Evolutionary conservation across 2,329 filamentous ascomycete species (phyloP), one percentile per base, ranked within the genome.

Genomic region (Arthroderma uncinatum): DNA sequence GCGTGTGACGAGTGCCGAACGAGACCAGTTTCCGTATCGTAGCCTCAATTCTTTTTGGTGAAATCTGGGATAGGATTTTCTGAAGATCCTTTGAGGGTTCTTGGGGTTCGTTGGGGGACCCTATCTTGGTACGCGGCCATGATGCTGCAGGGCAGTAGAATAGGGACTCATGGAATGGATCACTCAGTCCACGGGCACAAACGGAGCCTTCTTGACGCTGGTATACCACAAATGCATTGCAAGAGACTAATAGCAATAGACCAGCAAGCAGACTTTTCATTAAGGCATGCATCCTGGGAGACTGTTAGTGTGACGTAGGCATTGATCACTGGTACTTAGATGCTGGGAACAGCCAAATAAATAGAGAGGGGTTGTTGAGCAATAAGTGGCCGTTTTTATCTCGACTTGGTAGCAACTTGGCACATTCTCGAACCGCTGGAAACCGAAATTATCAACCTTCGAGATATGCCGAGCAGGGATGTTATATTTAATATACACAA

Each of bases 61-160:
- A 58, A 42, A 58, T 56, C 23, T 58, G 57, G 23, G 53, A 55
- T 21, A 58, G 37, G 16, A 58, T 56, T 10, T 25, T 53, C 34
- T 39, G 19, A 19, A 58, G 53, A 14, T 55, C 57, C 14, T 53
- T 55, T 16, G 53, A 55, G 10, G 57, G 57, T 3, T 42, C 25
- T 36, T 58, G 57, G 16, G 57, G 53, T 50, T 12, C 53, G 36
- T 58, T 58, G 10, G 44, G 53, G 19, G 21, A 7, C 21, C 57
- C 57, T n/a, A 39, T 23, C 21, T 53, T 55, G 36, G 34, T 40
- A 7, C 21, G 34, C 14, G 57, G 57, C 57, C 57, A 58, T 30
- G 53, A 56, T 10, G 57, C 57, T 21, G 57, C 57, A n/a, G 53
- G 57, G 19, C 57, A 58, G 44, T 21, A 55, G 57, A 58, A 58